These are phyloP conservation scores for Colletotrichum tanaceti DNA, from an alignment of 2,329 filamentous ascomycete genomes.

Conservation along the genomic window DNA sequence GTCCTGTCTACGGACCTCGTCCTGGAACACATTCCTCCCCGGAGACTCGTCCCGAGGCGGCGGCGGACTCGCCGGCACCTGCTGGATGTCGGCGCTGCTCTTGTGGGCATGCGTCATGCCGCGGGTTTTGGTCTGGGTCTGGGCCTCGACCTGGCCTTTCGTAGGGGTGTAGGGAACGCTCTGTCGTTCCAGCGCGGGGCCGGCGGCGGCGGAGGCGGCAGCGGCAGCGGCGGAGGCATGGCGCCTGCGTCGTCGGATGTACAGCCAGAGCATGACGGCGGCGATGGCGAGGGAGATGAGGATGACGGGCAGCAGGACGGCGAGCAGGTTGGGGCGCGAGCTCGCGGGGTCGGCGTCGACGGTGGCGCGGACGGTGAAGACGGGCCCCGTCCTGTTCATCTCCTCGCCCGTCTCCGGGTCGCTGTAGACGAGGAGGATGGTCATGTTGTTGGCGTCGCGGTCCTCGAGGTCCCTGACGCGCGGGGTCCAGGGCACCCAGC, in stretches of 20 bases:
- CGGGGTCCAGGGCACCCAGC: conserved; percentile 47
- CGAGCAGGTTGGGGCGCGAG: conserved; percentile 38
- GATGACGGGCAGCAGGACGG: conserved; percentile 48
- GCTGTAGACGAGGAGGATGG: conserved; percentile 44
- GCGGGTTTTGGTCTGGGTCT: background rate
- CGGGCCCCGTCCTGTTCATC: conserved; percentile 43
- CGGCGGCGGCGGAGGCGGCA: too few species aligned
- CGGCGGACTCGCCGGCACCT: conserved; percentile 47
- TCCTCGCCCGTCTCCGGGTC: conserved; percentile 39
- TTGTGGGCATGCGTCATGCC: conserved; percentile 38
- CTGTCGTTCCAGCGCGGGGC: background rate
- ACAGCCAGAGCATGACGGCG: conserved; percentile 43
- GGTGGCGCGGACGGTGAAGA: conserved; percentile 41
- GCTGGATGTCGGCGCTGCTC: conserved; percentile 44
- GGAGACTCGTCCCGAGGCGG: conserved; percentile 12
- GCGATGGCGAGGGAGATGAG: conserved; percentile 44
- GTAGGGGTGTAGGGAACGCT: background rate
- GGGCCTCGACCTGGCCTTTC: too few species aligned
- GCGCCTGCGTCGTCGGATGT: conserved; percentile 45
- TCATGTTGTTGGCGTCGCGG: conserved; percentile 34
- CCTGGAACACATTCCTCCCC: conserved; percentile 51
- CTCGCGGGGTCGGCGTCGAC: conserved; percentile 10
- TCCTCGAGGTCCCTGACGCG: conserved; percentile 44
- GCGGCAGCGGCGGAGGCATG: conserved; percentile 29
- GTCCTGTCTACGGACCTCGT: conserved; percentile 52